Percentiles rank a stretch among this genome's conserved stretches.
phyloP scores from a whole-genome alignment of 345 rosid species.

The Cardamine chenopodiifolia region DNA sequence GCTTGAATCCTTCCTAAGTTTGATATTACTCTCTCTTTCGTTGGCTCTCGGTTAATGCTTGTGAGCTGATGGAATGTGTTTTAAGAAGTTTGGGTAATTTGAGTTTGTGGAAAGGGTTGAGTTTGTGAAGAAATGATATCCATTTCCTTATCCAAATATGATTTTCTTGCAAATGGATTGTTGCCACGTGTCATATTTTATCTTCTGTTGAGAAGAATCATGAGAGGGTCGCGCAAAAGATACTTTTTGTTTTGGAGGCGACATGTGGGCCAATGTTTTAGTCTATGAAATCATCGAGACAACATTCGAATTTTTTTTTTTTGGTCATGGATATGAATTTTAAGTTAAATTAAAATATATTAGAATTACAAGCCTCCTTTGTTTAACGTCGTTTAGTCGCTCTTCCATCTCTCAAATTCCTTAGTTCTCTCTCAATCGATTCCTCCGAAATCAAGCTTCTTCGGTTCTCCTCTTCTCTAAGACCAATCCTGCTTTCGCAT shows the following conservation, averaged over 20 bases:
- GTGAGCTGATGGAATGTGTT: slow-evolving; percentile 23
- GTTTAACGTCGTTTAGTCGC: too few species aligned
- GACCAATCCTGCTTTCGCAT: background rate
- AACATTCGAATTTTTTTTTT: too few species aligned
- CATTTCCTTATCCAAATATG: slow-evolving; percentile 47
- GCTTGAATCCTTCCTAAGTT: slow-evolving; percentile 12
- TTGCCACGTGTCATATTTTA: slow-evolving; percentile 43
- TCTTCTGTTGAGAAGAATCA: slow-evolving; percentile 28
- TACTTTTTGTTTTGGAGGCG: background rate
- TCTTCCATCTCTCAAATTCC: too few species aligned
- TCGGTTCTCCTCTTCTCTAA: too few species aligned
- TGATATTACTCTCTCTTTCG: slow-evolving; percentile 1
- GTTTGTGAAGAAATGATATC: slow-evolving; percentile 33
- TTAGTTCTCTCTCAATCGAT: too few species aligned
- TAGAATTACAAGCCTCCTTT: too few species aligned
- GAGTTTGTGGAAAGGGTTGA: slow-evolving; percentile 25
- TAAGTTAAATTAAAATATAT: too few species aligned
- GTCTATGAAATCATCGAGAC: background rate
- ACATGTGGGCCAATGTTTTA: background rate
- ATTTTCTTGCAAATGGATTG: slow-evolving; percentile 29
- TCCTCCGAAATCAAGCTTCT: too few species aligned
- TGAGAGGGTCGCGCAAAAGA: slow-evolving; percentile 1
- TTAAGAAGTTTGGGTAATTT: slow-evolving; percentile 14
- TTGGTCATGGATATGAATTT: too few species aligned
- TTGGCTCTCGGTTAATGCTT: slow-evolving; percentile 2